phyloP scores from a whole-genome alignment of 2,329 filamentous ascomycete species.

The Ceratocystiopsis brevicomis region DNA sequence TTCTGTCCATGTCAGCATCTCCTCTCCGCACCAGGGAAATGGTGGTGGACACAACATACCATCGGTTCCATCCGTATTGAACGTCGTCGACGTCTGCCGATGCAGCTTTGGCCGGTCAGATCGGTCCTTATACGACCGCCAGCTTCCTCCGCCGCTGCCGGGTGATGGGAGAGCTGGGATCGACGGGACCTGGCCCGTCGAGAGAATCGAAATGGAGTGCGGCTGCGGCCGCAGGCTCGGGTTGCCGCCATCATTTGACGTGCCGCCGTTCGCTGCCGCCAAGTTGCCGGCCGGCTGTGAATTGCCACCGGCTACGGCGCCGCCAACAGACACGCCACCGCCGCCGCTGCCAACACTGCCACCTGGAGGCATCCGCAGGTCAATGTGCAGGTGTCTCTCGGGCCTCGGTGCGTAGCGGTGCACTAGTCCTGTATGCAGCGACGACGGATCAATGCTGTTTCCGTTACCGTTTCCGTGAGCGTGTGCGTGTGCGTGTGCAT shows the following conservation, averaged over 20 bases:
- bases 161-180: slow-evolving; percentile 31
- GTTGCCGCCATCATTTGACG: not conserved
- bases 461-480: not conserved
- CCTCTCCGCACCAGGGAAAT: not conserved
- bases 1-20: not conserved
- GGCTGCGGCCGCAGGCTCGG: slow-evolving; percentile 11
- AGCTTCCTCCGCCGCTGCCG: slow-evolving; percentile 15
- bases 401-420: not conserved
- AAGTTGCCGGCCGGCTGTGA: too few species aligned
- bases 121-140: slow-evolving; percentile 37
- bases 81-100: slow-evolving; percentile 44
- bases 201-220: slow-evolving; percentile 52
- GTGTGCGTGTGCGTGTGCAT: not conserved
- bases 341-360: not conserved
- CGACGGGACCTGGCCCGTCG: slow-evolving; percentile 59
- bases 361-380: slow-evolving; percentile 1
- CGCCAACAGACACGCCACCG: not conserved
- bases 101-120: slow-evolving; percentile 40
- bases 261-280: too few species aligned
- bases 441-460: not conserved
- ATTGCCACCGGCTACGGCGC: too few species aligned
- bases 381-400: not conserved
- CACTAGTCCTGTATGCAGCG: not conserved
- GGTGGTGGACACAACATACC: too few species aligned
- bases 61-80: not conserved